Base-by-base conservation (phyloP, 176 grass and related monocot species). In the Bonia amplexicaulis region DNA sequence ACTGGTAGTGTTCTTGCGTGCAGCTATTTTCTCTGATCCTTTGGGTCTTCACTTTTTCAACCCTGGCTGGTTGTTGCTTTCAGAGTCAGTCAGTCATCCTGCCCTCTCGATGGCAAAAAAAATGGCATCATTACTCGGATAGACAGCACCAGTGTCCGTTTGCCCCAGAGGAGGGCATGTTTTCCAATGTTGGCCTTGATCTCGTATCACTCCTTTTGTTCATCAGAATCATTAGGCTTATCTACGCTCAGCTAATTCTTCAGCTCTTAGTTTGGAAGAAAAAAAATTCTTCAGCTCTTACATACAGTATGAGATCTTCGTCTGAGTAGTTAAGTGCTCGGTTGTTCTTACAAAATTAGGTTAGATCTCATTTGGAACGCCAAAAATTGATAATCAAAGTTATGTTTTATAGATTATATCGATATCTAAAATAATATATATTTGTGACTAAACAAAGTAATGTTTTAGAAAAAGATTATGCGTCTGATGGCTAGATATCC, bases 31-130 rank as follows among this genome's bases (percentile, higher is more conserved):
- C 17, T 71, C 63, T 67, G 77, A 40, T 73, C 68, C 61, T 74
- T 77, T 2, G 54, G 26, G 58, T 78, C 71, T 82, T 82, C 55
- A 74, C 86, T 66, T 92, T 91, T 87, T 68, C 86, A 13, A 22
- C 37, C 33, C 7, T 65, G 39, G 0, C 76, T 78, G 70, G 73
- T 84, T 74, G 74, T 86, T 90, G 92, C 83, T 88, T 88, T 86
- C 92, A 80, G 69, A 76, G 88, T 93, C 91, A 58, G 59, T 49
- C 47, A 49, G 67, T 81, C 87, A 90, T 85, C 58, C 82, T 82
- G 48, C 25, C 20, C 17, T 68, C 85, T 42, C 26, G 45, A 40
- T 19, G 40, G 79, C 79, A 68, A 82, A 75, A 75, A 67, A 73
- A 74, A 74, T 70, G 20, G 68, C 82, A 90, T 93, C 66, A 93